These are phyloP conservation scores for Claviceps fusiformis DNA, from an alignment of 2,329 filamentous ascomycete genomes.

Conservation along the genomic window DNA sequence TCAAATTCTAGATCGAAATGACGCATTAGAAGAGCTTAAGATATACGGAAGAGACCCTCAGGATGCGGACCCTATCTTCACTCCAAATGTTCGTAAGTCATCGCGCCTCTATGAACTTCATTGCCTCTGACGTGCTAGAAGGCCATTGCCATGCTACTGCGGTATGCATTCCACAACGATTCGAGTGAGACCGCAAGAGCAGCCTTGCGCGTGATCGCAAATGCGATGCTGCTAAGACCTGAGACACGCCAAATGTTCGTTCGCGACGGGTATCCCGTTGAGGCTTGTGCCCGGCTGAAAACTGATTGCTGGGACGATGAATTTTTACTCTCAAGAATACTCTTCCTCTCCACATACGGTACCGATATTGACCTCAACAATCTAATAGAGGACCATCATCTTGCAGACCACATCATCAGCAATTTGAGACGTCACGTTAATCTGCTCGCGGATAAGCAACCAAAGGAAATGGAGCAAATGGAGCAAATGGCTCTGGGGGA, in stretches of 20 bases:
- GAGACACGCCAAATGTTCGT: slow-evolving; percentile 30
- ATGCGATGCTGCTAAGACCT: slow-evolving; percentile 48
- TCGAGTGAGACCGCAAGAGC: slow-evolving; percentile 54
- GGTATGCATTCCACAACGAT: slow-evolving; percentile 57
- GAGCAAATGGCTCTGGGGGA: slow-evolving; percentile 71
- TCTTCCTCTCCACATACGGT: slow-evolving; percentile 35
- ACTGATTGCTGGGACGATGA: slow-evolving; percentile 69
- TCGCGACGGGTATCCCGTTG: slow-evolving; percentile 39
- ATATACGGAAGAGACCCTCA: slow-evolving; percentile 47
- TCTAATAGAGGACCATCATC: slow-evolving; percentile 29
- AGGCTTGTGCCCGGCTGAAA: slow-evolving; percentile 58
- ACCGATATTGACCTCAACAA: slow-evolving; percentile 33
- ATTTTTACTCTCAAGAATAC: slow-evolving; percentile 49
- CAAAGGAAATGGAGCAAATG: slow-evolving; percentile 38
- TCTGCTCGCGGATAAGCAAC: slow-evolving; percentile 17
- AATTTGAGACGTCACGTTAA: slow-evolving; percentile 60
- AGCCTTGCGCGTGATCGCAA: slow-evolving; percentile 67
- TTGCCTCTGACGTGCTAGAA: slow-evolving; percentile 21
- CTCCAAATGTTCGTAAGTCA: slow-evolving; percentile 45
- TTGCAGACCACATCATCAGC: slow-evolving; percentile 45
- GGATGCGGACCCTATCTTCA: slow-evolving; percentile 72
- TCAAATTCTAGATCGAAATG: slow-evolving; percentile 41
- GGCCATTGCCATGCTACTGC: slow-evolving; percentile 61
- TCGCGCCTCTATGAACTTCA: neutral
- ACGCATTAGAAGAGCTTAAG: slow-evolving; percentile 57